phyloP scores from a whole-genome alignment of 306 rosid genomes.

The Acmispon strigosus region DNA sequence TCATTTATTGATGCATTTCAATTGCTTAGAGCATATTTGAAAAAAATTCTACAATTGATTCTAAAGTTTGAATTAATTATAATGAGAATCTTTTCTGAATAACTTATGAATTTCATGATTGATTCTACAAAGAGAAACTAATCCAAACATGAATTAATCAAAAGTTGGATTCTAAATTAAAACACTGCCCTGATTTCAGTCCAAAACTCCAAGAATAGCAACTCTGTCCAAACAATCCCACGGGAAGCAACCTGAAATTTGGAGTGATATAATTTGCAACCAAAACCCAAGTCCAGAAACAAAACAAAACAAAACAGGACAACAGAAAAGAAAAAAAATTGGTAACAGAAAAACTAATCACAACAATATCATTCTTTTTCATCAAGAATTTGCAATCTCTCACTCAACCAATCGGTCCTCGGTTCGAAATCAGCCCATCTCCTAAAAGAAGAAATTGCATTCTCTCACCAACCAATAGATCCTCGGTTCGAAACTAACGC shows the following conservation, averaged over 20 bases:
- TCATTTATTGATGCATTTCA: not conserved
- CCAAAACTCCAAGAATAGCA: slow-evolving; percentile 12
- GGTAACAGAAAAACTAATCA: not conserved
- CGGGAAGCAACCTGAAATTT: slow-evolving; percentile 4
- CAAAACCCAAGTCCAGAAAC: not conserved
- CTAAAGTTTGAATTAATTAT: too few species aligned
- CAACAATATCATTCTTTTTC: not conserved
- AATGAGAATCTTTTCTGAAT: too few species aligned
- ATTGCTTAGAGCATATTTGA: not conserved
- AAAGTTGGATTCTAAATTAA: not conserved
- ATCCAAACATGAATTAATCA: not conserved
- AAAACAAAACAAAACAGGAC: not conserved
- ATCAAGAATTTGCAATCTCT: slow-evolving; percentile 1
- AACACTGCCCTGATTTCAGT: not conserved
- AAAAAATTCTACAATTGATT: too few species aligned
- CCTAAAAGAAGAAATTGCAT: too few species aligned
- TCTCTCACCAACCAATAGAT: too few species aligned
- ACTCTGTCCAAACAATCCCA: not conserved
- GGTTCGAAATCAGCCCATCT: too few species aligned
- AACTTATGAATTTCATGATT: too few species aligned
- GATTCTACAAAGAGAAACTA: too few species aligned
- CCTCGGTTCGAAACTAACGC: too few species aligned
- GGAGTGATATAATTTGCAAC: not conserved
- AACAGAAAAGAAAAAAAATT: not conserved
- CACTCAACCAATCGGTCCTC: too few species aligned